Base-by-base conservation (phyloP, 139 green algal genomes). In the Nannochloris sp. region DNA sequence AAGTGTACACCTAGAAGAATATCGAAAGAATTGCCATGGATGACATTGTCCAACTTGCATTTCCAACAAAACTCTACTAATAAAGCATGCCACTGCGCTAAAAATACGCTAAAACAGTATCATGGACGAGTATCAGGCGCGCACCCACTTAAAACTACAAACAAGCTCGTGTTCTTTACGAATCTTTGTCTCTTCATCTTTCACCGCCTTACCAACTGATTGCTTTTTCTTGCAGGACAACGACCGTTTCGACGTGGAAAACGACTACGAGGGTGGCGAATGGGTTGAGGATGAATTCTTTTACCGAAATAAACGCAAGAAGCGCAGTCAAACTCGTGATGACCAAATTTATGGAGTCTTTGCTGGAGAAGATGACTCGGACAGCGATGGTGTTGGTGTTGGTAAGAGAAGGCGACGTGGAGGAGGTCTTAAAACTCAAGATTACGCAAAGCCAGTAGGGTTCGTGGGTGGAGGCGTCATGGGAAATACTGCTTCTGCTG, bases 281-380 rank as follows among this genome's bases (percentile, higher is more conserved):
- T 92, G 77, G 68, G 85, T 97, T 1, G 85, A 75, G 6, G 90
- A 81, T 4, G 91, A 97, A 70, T 93, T 90, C 46, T 92, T 89
- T 58, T 90, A 86, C 72, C 64, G 44, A 0, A 73, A 64, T 35
- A 89, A 89, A 62, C 68, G 72, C 0, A 38, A 82, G 30, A 90
- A 88, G 47, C 64, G 74, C n/a, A 72, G 78, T 69, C 83, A 95
- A 47, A 91, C 81, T 0, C 56, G 77, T n/a, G 91, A 97, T 3
- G 91, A 97, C 10, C 62, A 68, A 7, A 65, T 97, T 0, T 97
- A 96, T 33, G 92, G 91, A 54, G 79, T 95, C 0, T 96, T 95
- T 76, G 54, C 2, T 9, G 75, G 54, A 9, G 74, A 73, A 12
- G 75, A 73, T 25, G 10, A 45, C 9, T 60, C 60, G 36, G 74